Evolutionary conservation across 768 basidiomycete genomes (phyloP).

Genomic region (Collybia mongolica): DNA sequence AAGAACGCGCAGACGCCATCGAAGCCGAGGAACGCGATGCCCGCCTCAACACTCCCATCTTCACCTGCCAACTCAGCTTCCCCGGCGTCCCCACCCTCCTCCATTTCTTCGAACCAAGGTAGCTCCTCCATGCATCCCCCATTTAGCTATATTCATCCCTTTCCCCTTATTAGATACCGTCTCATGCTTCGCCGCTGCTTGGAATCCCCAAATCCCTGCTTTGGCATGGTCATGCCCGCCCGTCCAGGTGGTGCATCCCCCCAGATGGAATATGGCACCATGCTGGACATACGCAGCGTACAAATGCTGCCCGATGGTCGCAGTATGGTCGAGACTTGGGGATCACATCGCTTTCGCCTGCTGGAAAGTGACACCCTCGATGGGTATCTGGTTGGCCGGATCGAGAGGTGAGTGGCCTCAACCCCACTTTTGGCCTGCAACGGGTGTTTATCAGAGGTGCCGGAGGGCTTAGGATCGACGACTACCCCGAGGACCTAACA

Average conservation of each 20-base stretch:
- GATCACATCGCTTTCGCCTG: conserved; percentile 75
- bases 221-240: conserved; percentile 90
- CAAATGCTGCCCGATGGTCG: conserved; percentile 89
- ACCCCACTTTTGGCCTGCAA: too few relatives aligned
- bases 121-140: conserved; percentile 1
- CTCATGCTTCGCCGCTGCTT: conserved; percentile 97
- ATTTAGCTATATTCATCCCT: not conserved
- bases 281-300: conserved; percentile 85
- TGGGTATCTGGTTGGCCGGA: conserved; percentile 85
- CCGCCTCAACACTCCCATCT: conserved; percentile 86
- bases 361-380: conserved; percentile 82
- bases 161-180: conserved; percentile 56
- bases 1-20: conserved; percentile 60
- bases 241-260: conserved; percentile 33
- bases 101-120: conserved; percentile 93
- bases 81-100: conserved; percentile 88
- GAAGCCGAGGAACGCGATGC: conserved; percentile 76
- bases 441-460: too few relatives aligned
- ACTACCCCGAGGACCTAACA: conserved; percentile 31
- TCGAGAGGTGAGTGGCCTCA: conserved; percentile 48
- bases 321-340: conserved; percentile 74
- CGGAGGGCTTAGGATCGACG: conserved; percentile 19
- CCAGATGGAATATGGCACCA: conserved; percentile 82
- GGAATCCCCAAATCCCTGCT: conserved; percentile 69
- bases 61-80: conserved; percentile 87